A percentile compares a stretch with the other conserved stretches of the same genome.
These are phyloP conservation scores for Elaeagnus macrophylla DNA, from an alignment of 306 rosid species.

Conservation along the genomic window DNA sequence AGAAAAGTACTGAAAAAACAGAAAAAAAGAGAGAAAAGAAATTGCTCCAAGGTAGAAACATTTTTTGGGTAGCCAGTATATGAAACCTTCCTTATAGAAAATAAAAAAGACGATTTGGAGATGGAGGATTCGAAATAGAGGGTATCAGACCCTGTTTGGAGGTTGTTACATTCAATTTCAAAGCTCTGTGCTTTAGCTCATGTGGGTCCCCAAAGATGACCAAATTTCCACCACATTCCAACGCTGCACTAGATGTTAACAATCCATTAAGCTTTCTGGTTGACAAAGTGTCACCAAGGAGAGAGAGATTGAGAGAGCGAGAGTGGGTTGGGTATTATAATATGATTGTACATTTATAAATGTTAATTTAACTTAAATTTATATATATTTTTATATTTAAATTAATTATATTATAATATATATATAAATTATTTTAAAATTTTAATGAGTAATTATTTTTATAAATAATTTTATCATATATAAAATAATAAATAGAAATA, in stretches of 20 bases:
- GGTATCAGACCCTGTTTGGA: constrained; percentile 21
- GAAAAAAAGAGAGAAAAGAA: constrained; percentile 24
- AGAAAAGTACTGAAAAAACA: constrained; percentile 12
- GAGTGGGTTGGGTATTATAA: not conserved
- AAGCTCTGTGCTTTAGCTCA: constrained; percentile 17
- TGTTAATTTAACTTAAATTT: too few species aligned
- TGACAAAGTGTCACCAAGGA: constrained; percentile 33
- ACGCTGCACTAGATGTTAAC: constrained; percentile 47
- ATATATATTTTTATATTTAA: too few species aligned
- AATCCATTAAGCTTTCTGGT: constrained; percentile 31
- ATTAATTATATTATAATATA: too few species aligned
- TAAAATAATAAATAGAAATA: too few species aligned
- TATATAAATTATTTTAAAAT: too few species aligned
- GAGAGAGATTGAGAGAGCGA: constrained; percentile 10
- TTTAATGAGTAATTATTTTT: too few species aligned
- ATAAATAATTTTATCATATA: too few species aligned
- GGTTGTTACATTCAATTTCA: constrained; percentile 12
- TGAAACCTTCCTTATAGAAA: constrained; percentile 15
- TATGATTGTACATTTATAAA: not conserved
- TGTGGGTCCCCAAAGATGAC: constrained; percentile 36
- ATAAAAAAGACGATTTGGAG: constrained; percentile 21
- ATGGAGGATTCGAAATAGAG: too few species aligned
- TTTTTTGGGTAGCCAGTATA: constrained; percentile 5
- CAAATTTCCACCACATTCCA: constrained; percentile 35
- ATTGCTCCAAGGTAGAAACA: constrained; percentile 19